phyloP scores from a whole-genome alignment of 306 rosid genomes.

The Sechiopsis laciniata region DNA sequence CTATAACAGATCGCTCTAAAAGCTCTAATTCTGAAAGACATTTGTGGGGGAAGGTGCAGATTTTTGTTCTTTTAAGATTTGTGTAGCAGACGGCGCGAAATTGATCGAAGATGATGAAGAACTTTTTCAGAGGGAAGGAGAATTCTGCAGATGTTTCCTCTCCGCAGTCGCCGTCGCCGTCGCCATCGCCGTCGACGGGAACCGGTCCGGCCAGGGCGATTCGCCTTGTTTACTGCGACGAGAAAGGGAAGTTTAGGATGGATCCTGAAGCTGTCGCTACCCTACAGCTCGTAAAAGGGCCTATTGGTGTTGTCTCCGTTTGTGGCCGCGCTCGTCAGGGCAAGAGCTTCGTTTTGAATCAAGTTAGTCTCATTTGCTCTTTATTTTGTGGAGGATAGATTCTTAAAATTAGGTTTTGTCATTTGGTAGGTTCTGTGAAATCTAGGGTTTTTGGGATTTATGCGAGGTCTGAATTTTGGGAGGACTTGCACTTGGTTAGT shows the following conservation, averaged over 20 bases:
- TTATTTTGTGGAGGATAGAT: not conserved
- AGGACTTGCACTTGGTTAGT: not conserved
- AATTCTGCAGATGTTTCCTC: constrained; percentile 40
- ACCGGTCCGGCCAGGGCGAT: constrained; percentile 84
- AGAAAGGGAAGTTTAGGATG: constrained; percentile 81
- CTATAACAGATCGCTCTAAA: not conserved
- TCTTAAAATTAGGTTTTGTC: not conserved
- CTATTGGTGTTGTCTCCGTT: constrained; percentile 86
- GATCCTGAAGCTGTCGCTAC: constrained; percentile 94
- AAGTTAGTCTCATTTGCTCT: constrained; percentile 34
- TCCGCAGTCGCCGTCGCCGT: constrained; percentile 27
- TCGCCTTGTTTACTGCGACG: constrained; percentile 76
- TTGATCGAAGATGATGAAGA: constrained; percentile 36
- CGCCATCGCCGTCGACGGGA: constrained; percentile 36
- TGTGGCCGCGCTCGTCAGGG: constrained; percentile 98
- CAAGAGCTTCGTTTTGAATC: constrained; percentile 79
- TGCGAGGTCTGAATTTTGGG: not conserved
- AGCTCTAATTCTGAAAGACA: not conserved
- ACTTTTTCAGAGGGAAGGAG: constrained; percentile 37
- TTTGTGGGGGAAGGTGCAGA: too few relatives aligned
- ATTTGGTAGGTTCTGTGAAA: not conserved
- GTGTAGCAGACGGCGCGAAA: not conserved
- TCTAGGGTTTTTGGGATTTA: constrained; percentile 34
- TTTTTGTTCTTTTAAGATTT: not conserved
- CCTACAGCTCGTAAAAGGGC: constrained; percentile 84